Evolutionary conservation across 306 rosid genomes (phyloP).

Genomic region (Lathyrus tuberosus): DNA sequence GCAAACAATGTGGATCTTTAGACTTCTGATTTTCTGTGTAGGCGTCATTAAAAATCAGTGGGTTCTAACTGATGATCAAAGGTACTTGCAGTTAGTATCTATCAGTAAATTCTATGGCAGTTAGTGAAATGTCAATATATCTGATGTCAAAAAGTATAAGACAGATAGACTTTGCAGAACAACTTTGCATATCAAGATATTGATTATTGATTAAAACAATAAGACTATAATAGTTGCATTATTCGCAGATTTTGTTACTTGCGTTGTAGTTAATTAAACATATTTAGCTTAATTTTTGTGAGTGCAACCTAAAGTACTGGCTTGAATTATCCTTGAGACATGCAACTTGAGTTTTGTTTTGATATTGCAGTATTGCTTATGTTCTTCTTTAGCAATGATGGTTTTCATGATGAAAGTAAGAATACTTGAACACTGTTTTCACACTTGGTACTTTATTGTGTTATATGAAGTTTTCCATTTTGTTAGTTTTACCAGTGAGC

Average conservation of each 20-base stretch:
- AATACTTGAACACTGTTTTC: neutral
- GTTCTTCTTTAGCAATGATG: neutral
- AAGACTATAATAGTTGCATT: constrained; percentile 3
- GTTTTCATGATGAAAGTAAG: neutral
- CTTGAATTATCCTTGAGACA: neutral
- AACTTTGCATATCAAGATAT: neutral
- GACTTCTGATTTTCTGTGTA: constrained; percentile 61
- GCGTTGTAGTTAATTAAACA: neutral
- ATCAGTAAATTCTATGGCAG: neutral
- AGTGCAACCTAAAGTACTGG: constrained; percentile 2
- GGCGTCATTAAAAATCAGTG: neutral
- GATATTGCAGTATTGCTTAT: constrained; percentile 22
- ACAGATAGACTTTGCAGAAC: neutral
- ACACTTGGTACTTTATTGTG: neutral
- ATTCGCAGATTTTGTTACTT: constrained; percentile 12
- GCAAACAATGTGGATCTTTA: constrained; percentile 77
- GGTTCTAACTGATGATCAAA: constrained; percentile 9
- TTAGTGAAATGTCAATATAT: constrained; percentile 4
- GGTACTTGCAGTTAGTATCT: neutral
- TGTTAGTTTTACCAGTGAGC: neutral
- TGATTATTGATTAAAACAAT: constrained; percentile 5
- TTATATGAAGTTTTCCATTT: neutral
- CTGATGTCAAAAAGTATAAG: neutral
- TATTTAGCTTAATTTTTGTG: constrained; percentile 15
- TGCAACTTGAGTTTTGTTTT: constrained; percentile 24